A percentile compares a stretch with the other conserved stretches of the same genome.
phyloP scores from a whole-genome alignment of 805 yeast genomes.

The Candida quercuum region DNA sequence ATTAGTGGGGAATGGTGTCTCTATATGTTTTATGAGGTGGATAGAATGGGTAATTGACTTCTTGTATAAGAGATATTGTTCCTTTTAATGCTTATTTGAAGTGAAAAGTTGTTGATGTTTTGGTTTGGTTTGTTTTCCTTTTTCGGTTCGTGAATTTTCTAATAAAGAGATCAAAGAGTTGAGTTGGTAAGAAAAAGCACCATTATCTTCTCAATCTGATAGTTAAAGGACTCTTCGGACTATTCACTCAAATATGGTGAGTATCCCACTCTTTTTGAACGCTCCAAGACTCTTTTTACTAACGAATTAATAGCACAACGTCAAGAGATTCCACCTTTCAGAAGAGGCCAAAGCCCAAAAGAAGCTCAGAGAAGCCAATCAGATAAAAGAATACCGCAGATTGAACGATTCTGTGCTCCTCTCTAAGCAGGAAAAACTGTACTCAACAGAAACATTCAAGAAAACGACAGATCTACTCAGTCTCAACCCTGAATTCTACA shows the following conservation, averaged over 20 bases:
- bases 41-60: too few species aligned
- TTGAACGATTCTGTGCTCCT: slow-evolving; percentile 41
- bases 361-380: slow-evolving; percentile 50
- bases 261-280: background rate
- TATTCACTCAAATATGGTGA: slow-evolving; percentile 7
- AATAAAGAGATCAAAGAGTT: too few species aligned
- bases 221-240: too few species aligned
- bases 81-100: too few species aligned
- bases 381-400: slow-evolving; percentile 49
- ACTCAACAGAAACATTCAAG: slow-evolving; percentile 36
- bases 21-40: too few species aligned
- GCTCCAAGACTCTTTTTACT: background rate
- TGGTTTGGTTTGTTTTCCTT: slow-evolving; percentile 7
- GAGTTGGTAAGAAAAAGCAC: too few species aligned
- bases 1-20: slow-evolving; percentile 5
- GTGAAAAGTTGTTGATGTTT: background rate
- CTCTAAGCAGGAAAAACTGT: slow-evolving; percentile 24
- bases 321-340: slow-evolving; percentile 53
- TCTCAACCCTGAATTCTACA: slow-evolving; percentile 80
- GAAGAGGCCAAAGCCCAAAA: slow-evolving; percentile 51
- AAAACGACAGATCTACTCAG: slow-evolving; percentile 53
- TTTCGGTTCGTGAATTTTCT: too few species aligned
- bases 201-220: too few species aligned
- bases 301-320: slow-evolving; percentile 50
- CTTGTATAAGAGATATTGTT: too few species aligned